These are phyloP conservation scores for Aspergillus calidoustus DNA, from an alignment of 2,329 filamentous ascomycete genomes.

Conservation along the genomic window DNA sequence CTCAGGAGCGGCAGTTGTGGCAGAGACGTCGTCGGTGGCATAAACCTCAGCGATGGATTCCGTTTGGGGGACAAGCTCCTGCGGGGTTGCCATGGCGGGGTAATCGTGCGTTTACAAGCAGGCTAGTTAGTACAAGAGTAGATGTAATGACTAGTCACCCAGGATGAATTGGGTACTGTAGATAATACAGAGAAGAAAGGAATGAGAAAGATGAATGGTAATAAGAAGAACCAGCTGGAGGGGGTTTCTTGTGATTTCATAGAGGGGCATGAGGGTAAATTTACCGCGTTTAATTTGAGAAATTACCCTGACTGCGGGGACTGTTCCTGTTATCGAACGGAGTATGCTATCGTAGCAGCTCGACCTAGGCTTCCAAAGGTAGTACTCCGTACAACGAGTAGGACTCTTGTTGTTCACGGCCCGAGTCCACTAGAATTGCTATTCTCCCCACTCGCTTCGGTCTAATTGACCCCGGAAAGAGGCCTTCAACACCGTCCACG, in stretches of 20 bases:
- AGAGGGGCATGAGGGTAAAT: constrained; percentile 3
- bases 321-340: not conserved
- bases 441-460: constrained; percentile 6
- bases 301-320: constrained; percentile 11
- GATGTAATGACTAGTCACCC: not conserved
- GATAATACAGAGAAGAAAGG: not conserved
- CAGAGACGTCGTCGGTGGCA: constrained; percentile 76
- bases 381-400: no score
- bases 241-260: constrained; percentile 4
- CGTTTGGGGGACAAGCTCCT: constrained; percentile 70
- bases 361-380: not conserved
- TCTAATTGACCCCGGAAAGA: not conserved
- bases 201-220: constrained; percentile 6
- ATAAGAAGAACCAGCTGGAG: not conserved
- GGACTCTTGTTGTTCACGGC: constrained; percentile 1
- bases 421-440: not conserved
- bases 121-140: constrained; percentile 2
- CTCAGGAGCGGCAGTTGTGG: constrained; percentile 66
- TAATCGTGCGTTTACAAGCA: constrained; percentile 16
- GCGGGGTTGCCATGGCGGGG: constrained; percentile 45
- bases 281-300: constrained; percentile 1
- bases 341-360: not conserved
- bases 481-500: no score
- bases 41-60: constrained; percentile 82
- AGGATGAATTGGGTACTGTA: not conserved